Evolutionary conservation across 805 yeast genomes (phyloP).

Genomic region (Starmerella asiatica): DNA sequence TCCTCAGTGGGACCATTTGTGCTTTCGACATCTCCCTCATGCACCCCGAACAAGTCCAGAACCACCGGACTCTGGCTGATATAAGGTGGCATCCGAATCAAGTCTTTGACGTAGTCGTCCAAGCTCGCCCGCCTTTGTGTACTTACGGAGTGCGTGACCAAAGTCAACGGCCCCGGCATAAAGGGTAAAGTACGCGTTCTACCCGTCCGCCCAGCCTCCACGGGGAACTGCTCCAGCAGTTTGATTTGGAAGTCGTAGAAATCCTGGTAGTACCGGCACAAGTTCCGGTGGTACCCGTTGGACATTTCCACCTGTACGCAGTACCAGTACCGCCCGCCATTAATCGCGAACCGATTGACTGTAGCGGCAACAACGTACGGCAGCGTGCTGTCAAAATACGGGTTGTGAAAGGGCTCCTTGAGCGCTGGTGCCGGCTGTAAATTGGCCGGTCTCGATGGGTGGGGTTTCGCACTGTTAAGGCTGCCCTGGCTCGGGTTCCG

Average conservation of each 20-base stretch:
- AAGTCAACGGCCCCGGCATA: slow-evolving; percentile 91
- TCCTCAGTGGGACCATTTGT: slow-evolving; percentile 20
- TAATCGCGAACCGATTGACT: slow-evolving; percentile 67
- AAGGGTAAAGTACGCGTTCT: slow-evolving; percentile 72
- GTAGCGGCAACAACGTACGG: slow-evolving; percentile 44
- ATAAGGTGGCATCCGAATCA: slow-evolving; percentile 61
- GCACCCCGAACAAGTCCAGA: slow-evolving; percentile 52
- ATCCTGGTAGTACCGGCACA: slow-evolving; percentile 88
- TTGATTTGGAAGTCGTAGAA: slow-evolving; percentile 86
- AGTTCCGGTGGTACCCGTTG: slow-evolving; percentile 52
- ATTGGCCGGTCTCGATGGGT: not conserved
- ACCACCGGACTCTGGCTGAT: slow-evolving; percentile 61
- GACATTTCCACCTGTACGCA: slow-evolving; percentile 53
- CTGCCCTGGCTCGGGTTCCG: too few relatives aligned
- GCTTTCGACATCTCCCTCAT: slow-evolving; percentile 49
- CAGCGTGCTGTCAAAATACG: not conserved
- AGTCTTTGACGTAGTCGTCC: slow-evolving; percentile 42
- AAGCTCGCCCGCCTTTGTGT: slow-evolving; percentile 41
- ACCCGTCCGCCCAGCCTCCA: slow-evolving; percentile 81
- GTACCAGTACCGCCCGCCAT: slow-evolving; percentile 83
- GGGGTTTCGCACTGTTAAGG: too few relatives aligned
- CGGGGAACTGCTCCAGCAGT: slow-evolving; percentile 70
- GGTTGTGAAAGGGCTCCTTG: not conserved
- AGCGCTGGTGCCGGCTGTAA: not conserved
- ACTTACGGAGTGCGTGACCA: slow-evolving; percentile 66